Base-by-base conservation (phyloP, 352 stramenopile species). In the Globisporangium sylvaticum region DNA sequence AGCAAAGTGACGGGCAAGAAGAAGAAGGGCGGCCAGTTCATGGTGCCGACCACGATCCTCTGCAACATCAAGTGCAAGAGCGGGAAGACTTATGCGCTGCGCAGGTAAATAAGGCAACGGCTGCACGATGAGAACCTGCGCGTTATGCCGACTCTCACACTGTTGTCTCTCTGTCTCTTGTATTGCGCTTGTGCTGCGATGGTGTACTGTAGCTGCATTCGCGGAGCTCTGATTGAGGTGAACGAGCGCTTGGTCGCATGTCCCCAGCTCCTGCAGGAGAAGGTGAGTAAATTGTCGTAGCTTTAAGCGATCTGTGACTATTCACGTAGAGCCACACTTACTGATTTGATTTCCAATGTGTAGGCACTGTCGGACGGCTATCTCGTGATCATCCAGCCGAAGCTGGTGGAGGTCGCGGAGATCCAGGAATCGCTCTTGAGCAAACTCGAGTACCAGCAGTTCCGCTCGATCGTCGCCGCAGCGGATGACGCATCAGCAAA, bases 1-100 rank as follows among this genome's bases (percentile, higher is more conserved):
- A 93, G 75, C 73, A 80, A 77, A 29, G 88, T 95, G 62, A 84
- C 71, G 14, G 88, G 88, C 60, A 95, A 95, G 84, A 95, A 95
- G 77, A 95, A 95, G 72, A 93, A 92, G 44, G 88, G 88, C 56
- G 88, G 88, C 4, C 76, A 79, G 39, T 95, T 92, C 57, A 67
- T 94, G 62, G 66, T 87, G 57, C 83, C 86, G 14, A 71, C 88
- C 37, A 90, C 83, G 15, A 80, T 88, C 42, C 57, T 95, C 4
- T 88, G 80, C 64, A 75, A 84, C 63, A 65, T 95, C 48, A 83
- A 79, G 68, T 91, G 83, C 71, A 76, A 81, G 34, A 92, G 77
- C 58, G 88, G 84, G 32, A 62, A 58, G 6, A 72, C 76, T 20
- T 95, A 84, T 65, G 81, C 73, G 15, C 74, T 95, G 32, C 84